Evolutionary conservation across 768 basidiomycete genomes (phyloP), one percentile per base, ranked within the genome.

Genomic region (Clitopilus passeckerianus): DNA sequence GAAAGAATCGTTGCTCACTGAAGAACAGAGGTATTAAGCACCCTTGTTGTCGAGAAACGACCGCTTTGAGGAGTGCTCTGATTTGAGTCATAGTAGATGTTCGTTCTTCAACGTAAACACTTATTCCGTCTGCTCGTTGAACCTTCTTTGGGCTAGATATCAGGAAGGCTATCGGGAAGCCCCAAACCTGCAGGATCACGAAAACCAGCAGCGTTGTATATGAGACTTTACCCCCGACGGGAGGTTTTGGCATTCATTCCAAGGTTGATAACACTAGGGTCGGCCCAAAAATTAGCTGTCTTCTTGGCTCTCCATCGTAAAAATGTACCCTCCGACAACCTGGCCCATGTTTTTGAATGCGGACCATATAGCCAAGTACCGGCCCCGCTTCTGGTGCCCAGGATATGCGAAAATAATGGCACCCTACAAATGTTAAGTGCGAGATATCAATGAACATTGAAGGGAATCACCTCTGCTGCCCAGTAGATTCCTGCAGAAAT

Each of bases 401-500:
- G 54, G 54, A 55, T 55, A 55, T n/a, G 30, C 30, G 27, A 59
- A 30, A 15, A 54, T 53, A 15, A 59, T 41, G 6, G 52, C 58
- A 30, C 58, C 58, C 58, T 59, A 9, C n/a, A 5, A 14, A 41
- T 41, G 37, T 41, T 9, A 30, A 7, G 3, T 30, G 3, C 7
- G 27, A 30, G 7, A 4, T 30, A 7, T 30, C 27, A 30, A 30
- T 30, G 27, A 30, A 7, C 7, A 8, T 24, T 30, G 7, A 7
- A 30, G 27, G 27, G 6, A 7, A 6, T 58, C 12, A 64, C 64
- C 63, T 67, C 61, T 57, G 64, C 61, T 33, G 63, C 62, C 60
- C 64, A 64, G 43, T 65, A 63, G 18, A 67, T 53, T 15, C 63
- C 60, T 23, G 59, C 62, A 2, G 64, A 67, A 53, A 67, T 60